These are phyloP conservation scores for Talaromyces proteolyticus DNA, from an alignment of 495 filamentous ascomycete genomes.

Conservation along the genomic window DNA sequence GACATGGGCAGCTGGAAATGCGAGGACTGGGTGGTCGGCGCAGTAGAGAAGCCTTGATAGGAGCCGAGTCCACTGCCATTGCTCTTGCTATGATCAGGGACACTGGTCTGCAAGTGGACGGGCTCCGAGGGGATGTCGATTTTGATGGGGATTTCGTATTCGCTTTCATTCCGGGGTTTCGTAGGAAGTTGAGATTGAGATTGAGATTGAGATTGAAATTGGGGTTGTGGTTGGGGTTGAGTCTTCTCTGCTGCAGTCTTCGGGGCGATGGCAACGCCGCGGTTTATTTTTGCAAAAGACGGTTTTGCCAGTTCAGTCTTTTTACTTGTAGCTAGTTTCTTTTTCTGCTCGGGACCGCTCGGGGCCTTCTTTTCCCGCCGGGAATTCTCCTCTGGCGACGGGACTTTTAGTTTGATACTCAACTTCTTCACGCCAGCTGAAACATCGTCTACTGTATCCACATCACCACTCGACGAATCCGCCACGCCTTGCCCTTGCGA, in stretches of 20 bases:
- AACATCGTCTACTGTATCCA: slow-evolving; percentile 52
- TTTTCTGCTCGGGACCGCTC: slow-evolving; percentile 9
- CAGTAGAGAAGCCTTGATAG: neutral
- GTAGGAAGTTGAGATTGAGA: too few relatives aligned
- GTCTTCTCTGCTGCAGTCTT: neutral
- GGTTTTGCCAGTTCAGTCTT: too few relatives aligned
- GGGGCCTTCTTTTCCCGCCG: slow-evolving; percentile 41
- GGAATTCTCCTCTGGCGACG: slow-evolving; percentile 66
- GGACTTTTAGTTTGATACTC: slow-evolving; percentile 65
- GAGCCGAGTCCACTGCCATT: too few relatives aligned
- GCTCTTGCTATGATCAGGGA: neutral
- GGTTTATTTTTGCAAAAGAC: too few relatives aligned
- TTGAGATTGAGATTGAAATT: too few relatives aligned
- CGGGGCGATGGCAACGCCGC: neutral
- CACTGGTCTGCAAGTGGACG: neutral
- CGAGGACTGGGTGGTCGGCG: neutral
- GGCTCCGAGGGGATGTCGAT: neutral
- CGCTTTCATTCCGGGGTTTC: neutral
- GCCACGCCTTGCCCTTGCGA: neutral
- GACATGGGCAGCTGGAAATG: neutral
- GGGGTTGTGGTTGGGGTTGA: neutral
- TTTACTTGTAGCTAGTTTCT: too few relatives aligned
- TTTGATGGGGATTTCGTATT: neutral
- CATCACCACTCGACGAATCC: slow-evolving; percentile 14
- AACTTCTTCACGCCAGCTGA: slow-evolving; percentile 62